Evolutionary conservation across 2,329 filamentous ascomycete genomes (phyloP), one percentile per base, ranked within the genome.

Genomic region (Aspergillus transmontanensis): DNA sequence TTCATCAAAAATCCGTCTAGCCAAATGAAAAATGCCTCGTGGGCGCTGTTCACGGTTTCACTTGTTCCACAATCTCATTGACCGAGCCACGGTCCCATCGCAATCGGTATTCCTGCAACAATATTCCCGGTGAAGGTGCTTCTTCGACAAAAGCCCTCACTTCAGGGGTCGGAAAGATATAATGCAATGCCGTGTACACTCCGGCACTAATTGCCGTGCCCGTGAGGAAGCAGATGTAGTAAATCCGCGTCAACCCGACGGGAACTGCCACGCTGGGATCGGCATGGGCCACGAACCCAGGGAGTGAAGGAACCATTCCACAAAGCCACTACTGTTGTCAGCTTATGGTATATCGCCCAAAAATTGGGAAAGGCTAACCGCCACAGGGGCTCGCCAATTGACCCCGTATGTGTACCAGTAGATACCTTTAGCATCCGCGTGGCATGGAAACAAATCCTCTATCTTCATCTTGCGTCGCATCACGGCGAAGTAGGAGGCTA

Each of bases 401-500:
- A 70, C 57, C 4, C 71, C 71, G 21, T 39, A 64, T 12, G 61
- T 66, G 51, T 67, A 73, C 69, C 70, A 73, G 59, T 73, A 73
- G 16, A 72, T 66, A 26, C 69, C 66, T 7, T 41, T 32, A 16
- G 5, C 6, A 14, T 34, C 76, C 21, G 74, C 66, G 12, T 30
- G 26, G 7, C 78, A 78, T 53, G 78, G 69, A 68, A 81, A 83
- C 26, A 83, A 73, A 28, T 78, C 79, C 1, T 77, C 75, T 16
- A 82, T 72, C 64, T 82, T 80, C 64, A 80, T 74, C 56, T 76
- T 75, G 12, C 69, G 62, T 51, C 70, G 70, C 62, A 80, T 74
- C 50, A 58, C 73, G 64, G 83, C 55, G 65, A 80, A 81, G 66
- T 84, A 85, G 55, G 83, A 80, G 34, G 77, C 76, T 16, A 83